Base-by-base conservation (phyloP, 768 basidiomycete genomes). In the Sarcomyxa edulis region DNA sequence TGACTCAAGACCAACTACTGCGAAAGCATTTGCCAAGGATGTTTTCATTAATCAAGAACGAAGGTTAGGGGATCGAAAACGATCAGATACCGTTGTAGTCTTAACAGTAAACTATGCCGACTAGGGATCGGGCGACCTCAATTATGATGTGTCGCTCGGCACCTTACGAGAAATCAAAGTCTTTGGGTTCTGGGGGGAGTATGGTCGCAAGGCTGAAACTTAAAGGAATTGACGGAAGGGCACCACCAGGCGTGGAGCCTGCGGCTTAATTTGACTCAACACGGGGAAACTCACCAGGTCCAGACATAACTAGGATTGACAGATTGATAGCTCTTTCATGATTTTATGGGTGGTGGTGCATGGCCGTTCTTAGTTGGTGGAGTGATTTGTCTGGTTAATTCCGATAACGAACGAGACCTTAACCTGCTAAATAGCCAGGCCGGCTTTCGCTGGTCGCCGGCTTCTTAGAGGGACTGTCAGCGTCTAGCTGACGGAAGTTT, bases 381-480 rank as follows among this genome's bases (percentile, higher is more conserved):
- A 87, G 84, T 85, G 85, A 87, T 86, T 87, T 87, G 85, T 88
- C 86, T 87, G 85, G 84, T 86, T 87, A 86, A 88, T 86, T 86
- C 81, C 77, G 83, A 87, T 86, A 85, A 85, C 77, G 78, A 87
- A 84, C 76, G 82, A 87, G 83, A 87, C 84, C 81, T 84, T 83
- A 79, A 81, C 81, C 80, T 84, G 82, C 84, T 85, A 83, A 86
- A 84, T 87, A 86, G 83, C 72, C 81, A 69, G 77, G 74, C 72
- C 62, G 74, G 71, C 78, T 76, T 75, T 71, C 48, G 81, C 74
- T 79, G 78, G 78, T 74, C 72, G 70, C 65, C 52, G 75, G 72
- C 81, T 84, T 86, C 81, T 84, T 84, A 84, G 79, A 84, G 78
- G 81, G 80, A 81, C 81, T 82, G 72, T 81, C 62, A 73, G 70